These are phyloP conservation scores for Trichoderma lentiforme DNA, from an alignment of 2,329 filamentous ascomycete genomes.

Conservation along the genomic window DNA sequence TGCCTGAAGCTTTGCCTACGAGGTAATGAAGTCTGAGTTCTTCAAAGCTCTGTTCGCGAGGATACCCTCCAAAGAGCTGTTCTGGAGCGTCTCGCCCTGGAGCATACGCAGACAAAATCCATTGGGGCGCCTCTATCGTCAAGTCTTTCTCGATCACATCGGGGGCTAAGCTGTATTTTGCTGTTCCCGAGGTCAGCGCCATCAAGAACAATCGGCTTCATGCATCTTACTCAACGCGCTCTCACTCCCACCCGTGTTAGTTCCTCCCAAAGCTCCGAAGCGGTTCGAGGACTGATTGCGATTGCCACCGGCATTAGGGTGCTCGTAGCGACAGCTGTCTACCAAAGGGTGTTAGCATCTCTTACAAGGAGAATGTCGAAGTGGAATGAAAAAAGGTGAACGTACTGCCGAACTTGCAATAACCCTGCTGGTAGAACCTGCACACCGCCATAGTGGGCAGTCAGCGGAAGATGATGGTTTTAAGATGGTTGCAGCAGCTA, in stretches of 20 bases:
- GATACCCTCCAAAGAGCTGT: conserved; percentile 77
- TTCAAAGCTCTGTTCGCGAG: conserved; percentile 82
- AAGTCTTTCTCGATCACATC: conserved; percentile 65
- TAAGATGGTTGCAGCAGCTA: not conserved
- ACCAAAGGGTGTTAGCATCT: not conserved
- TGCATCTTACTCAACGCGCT: conserved; percentile 23
- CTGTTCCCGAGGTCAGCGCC: conserved; percentile 23
- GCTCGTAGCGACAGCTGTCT: conserved; percentile 56
- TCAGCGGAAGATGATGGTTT: not conserved
- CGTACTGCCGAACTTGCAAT: conserved; percentile 52
- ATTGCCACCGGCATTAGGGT: conserved; percentile 39
- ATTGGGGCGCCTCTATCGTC: conserved; percentile 68
- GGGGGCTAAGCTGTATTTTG: conserved; percentile 51
- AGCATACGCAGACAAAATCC: conserved; percentile 83
- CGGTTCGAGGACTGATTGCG: conserved; percentile 47
- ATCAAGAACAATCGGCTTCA: not conserved
- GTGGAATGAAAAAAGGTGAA: conserved; percentile 16
- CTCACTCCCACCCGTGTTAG: conserved; percentile 27
- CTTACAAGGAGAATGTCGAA: not conserved
- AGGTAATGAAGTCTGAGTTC: conserved; percentile 78
- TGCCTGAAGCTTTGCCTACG: conserved; percentile 56
- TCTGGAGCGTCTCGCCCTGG: conserved; percentile 73
- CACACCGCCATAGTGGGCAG: conserved; percentile 40
- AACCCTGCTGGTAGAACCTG: conserved; percentile 49
- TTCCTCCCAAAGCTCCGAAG: conserved; percentile 50